phyloP scores from a whole-genome alignment of 306 rosid species.

The Rosa persica region DNA sequence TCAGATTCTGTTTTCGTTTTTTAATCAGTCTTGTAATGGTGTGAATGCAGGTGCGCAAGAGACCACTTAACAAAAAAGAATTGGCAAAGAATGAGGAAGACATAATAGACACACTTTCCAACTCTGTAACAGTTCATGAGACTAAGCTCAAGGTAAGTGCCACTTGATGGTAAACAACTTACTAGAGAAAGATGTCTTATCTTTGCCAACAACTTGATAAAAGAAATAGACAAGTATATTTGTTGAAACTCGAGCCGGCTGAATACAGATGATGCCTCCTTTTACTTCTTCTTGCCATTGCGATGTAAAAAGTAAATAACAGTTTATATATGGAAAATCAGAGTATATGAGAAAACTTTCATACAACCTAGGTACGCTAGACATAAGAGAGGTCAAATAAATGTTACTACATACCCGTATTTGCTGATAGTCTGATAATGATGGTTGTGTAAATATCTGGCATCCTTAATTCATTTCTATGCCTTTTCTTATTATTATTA shows the following conservation, averaged over 20 bases:
- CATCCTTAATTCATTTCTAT: not conserved
- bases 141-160: slow-evolving; percentile 83
- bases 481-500: not conserved
- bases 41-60: slow-evolving; percentile 85
- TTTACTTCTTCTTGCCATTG: not conserved
- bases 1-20: not conserved
- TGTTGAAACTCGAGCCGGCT: not conserved
- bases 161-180: not conserved
- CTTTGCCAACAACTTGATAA: not conserved
- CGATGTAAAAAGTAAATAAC: not conserved
- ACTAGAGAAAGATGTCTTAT: not conserved
- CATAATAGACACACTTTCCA: slow-evolving; percentile 75
- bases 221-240: not conserved
- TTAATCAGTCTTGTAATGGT: slow-evolving; percentile 6
- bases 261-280: not conserved
- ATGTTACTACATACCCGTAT: not conserved
- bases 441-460: not conserved
- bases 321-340: not conserved
- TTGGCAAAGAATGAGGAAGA: slow-evolving; percentile 93
- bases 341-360: not conserved
- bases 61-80: slow-evolving; percentile 95
- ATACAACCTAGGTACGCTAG: not conserved
- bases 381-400: not conserved
- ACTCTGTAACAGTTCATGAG: slow-evolving; percentile 85
- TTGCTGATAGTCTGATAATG: not conserved